Conservation (phyloP, 192 early-diverging fungal genomes). For the Backusella westeae region DNA sequence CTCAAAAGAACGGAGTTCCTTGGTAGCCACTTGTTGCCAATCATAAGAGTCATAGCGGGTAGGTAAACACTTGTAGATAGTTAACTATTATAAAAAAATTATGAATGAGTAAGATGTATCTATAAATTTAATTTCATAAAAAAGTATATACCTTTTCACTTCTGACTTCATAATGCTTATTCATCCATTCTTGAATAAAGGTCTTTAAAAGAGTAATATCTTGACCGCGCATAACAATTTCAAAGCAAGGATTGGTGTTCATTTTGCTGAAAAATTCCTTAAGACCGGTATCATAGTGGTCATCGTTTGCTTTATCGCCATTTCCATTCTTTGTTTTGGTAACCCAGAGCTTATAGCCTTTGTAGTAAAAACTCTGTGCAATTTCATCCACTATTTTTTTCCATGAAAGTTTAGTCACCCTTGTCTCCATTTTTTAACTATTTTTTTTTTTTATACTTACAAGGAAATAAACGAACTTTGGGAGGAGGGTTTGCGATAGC, state of each 20-base stretch:
- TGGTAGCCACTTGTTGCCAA: constrained; percentile 19
- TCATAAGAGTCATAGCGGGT: not conserved
- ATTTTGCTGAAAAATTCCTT: not conserved
- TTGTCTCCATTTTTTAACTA: not conserved
- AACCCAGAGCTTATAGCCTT: constrained; percentile 13
- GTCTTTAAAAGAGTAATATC: not conserved
- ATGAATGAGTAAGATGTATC: not conserved
- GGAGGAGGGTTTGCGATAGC: constrained; percentile 6
- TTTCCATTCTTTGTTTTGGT: not conserved
- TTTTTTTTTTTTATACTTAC: constrained; percentile 5
- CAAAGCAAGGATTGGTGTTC: constrained; percentile 3
- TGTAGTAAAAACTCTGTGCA: constrained; percentile 11
- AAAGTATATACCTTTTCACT: constrained; percentile 21
- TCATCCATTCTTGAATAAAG: constrained; percentile 30
- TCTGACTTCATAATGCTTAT: constrained; percentile 16
- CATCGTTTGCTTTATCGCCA: not conserved
- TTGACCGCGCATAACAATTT: constrained; percentile 5
- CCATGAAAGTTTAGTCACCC: not conserved
- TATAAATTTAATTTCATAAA: not conserved
- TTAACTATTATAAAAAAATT: not conserved
- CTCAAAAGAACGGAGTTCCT: constrained; percentile 43
- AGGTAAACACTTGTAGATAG: constrained; percentile 9
- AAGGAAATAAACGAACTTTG: constrained; percentile 15
- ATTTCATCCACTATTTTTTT: not conserved
- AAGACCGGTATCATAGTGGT: not conserved